Evolutionary conservation across 1,284 basidiomycete genomes (phyloP), one percentile per base, ranked within the genome.

Genomic region (Cystobasidiaceae sp.): DNA sequence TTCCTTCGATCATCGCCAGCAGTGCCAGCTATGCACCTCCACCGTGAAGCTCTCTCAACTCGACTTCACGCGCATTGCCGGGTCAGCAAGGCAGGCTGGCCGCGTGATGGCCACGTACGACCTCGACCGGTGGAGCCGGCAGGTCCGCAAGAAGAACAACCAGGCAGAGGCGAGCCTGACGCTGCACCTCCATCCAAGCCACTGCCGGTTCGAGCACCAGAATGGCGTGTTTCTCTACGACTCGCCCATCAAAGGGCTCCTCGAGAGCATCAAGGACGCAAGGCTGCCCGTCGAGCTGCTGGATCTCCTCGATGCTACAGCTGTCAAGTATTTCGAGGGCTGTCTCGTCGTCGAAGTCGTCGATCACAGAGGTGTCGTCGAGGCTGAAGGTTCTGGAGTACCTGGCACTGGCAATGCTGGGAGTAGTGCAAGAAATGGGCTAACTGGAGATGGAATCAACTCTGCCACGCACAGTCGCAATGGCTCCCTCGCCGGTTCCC

Each of bases 291-390:
- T 69, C 1, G 73, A 73, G 51, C 50, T 74, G 21, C 67, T 74
- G 15, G 70, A 70, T 57, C 66, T 73, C 11, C 67, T 74, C 25
- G 73, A 74, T 59, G 67, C 69, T 15, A 67, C 73, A 1, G 66
- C 60, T 21, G 67, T 74, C 11, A 43, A 50, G 37, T 74, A 71
- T 55, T 71, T 70, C 64, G 72, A 73, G 13, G 73, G 73, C n/a
- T 74, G 72, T 51, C 68, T 74, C 32, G 73, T 74, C 28, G 70
- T 74, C 44, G 71, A 74, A 59, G 72, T 74, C 23, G 70, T 71
- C 69, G 73, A 74, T 55, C 72, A 74, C 49, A 69, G 73, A 28
- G 55, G 50, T n/a, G 33, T 19, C 33, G 25, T 51, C 49, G 49
- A 17, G n/a, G 25, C 17, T 7, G 45, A 13, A 43, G 39, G 54